phyloP scores from a whole-genome alignment of 2,329 filamentous ascomycete genomes.

The Cladophialophora yegresii region DNA sequence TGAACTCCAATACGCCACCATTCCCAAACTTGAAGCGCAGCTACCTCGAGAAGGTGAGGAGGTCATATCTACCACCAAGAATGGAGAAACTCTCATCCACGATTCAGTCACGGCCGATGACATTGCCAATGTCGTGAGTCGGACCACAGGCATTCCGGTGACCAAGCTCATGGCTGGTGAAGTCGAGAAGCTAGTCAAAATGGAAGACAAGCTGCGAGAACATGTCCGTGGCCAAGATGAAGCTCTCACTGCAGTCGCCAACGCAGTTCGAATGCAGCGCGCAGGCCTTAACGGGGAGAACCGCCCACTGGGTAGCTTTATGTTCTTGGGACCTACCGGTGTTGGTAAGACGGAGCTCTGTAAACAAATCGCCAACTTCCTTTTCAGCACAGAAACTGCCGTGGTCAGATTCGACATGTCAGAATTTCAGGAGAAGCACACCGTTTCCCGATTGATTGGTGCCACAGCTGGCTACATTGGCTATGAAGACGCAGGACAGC shows the following conservation, averaged over 20 bases:
- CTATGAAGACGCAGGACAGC: constrained; percentile 93
- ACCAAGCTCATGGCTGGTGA: constrained; percentile 90
- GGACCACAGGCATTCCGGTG: constrained; percentile 89
- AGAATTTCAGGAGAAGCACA: constrained; percentile 97
- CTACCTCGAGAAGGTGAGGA: constrained; percentile 70
- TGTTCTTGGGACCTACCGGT: constrained; percentile 95
- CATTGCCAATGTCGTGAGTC: constrained; percentile 86
- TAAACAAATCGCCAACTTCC: constrained; percentile 89
- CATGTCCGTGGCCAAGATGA: constrained; percentile 92
- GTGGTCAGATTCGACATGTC: constrained; percentile 97
- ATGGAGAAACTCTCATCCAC: constrained; percentile 70
- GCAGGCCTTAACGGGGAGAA: constrained; percentile 91
- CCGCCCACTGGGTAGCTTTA: constrained; percentile 87
- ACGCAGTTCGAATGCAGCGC: constrained; percentile 90
- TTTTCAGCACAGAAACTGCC: constrained; percentile 89
- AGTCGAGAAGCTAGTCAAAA: constrained; percentile 89
- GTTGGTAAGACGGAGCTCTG: constrained; percentile 97
- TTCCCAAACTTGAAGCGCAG: constrained; percentile 76
- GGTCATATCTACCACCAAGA: constrained; percentile 42
- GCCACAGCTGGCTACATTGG: constrained; percentile 93
- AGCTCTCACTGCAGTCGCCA: constrained; percentile 83
- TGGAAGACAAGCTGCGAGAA: constrained; percentile 85
- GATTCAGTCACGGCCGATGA: constrained; percentile 95
- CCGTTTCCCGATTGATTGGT: constrained; percentile 87
- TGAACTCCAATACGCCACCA: constrained; percentile 83